These are phyloP conservation scores for Ailanthus altissimus DNA, from an alignment of 345 rosid genomes.

Conservation along the genomic window DNA sequence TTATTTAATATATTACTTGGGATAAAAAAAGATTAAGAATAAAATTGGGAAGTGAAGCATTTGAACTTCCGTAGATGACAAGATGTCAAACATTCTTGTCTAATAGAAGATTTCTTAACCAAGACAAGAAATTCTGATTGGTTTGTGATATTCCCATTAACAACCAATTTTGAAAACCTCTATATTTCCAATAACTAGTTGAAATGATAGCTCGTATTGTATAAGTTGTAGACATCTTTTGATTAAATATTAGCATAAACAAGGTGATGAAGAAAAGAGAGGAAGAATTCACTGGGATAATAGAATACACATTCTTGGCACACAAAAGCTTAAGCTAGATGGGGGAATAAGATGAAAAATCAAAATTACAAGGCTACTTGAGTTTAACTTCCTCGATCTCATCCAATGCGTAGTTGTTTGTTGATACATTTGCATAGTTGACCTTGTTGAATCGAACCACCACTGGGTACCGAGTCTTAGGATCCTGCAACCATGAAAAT, in stretches of 20 bases:
- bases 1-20: no score
- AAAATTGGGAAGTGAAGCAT: no score
- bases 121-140: not conserved
- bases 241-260: conserved; percentile 8
- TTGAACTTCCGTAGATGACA: not conserved
- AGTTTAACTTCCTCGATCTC: conserved; percentile 77
- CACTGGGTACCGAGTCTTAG: conserved; percentile 80
- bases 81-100: not conserved
- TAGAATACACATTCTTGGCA: conserved; percentile 35
- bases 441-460: conserved; percentile 92
- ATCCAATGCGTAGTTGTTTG: conserved; percentile 93
- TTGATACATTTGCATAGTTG: conserved; percentile 87
- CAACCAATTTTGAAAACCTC: conserved; percentile 1
- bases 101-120: not conserved
- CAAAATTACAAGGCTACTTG: conserved; percentile 31
- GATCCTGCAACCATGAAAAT: conserved; percentile 51
- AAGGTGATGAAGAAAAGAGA: not conserved
- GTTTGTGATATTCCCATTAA: not conserved
- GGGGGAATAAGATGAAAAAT: conserved; percentile 14
- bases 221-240: not conserved
- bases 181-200: not conserved
- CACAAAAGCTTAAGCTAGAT: conserved; percentile 33
- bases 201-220: not conserved
- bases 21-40: no score
- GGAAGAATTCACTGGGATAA: conserved; percentile 20